Evolutionary conservation across 352 stramenopile species (phyloP).

Genomic region (Aphanomyces cochlioides): DNA sequence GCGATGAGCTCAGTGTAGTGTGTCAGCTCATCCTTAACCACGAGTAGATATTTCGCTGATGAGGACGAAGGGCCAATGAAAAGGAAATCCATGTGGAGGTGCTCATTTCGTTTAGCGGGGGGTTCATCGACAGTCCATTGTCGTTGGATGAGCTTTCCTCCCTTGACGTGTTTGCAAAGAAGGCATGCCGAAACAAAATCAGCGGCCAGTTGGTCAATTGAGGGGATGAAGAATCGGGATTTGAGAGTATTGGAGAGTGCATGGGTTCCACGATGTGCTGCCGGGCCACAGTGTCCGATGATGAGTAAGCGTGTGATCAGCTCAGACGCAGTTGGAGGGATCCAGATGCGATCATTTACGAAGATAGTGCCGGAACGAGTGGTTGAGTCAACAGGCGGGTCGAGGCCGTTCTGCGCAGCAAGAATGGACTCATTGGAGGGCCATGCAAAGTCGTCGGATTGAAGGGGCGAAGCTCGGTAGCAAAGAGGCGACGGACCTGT

Average conservation of each 20-base stretch:
- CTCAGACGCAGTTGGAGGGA: constrained; percentile 4
- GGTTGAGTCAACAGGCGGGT: not conserved
- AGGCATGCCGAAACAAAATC: constrained; percentile 30
- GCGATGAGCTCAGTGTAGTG: constrained; percentile 36
- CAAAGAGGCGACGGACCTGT: not conserved
- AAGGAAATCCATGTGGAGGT: constrained; percentile 39
- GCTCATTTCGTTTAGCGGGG: constrained; percentile 32
- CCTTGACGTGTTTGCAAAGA: constrained; percentile 34
- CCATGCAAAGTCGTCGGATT: not conserved
- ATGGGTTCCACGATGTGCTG: constrained; percentile 14
- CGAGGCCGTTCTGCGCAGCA: not conserved
- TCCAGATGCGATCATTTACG: constrained; percentile 24
- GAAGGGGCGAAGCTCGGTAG: not conserved
- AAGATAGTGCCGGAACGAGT: not conserved
- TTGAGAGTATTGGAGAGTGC: constrained; percentile 14
- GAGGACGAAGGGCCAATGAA: constrained; percentile 33
- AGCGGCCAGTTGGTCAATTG: constrained; percentile 13
- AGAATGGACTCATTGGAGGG: not conserved
- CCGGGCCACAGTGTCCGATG: constrained; percentile 27
- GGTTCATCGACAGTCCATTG: constrained; percentile 19
- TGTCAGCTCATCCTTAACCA: constrained; percentile 37
- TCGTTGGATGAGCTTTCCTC: constrained; percentile 27
- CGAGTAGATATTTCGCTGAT: constrained; percentile 32
- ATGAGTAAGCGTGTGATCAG: constrained; percentile 15
- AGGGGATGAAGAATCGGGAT: constrained; percentile 10